Evolutionary conservation across 768 basidiomycete species (phyloP), one percentile per base, ranked within the genome.

Genomic region (Hebeloma cylindrosporum): DNA sequence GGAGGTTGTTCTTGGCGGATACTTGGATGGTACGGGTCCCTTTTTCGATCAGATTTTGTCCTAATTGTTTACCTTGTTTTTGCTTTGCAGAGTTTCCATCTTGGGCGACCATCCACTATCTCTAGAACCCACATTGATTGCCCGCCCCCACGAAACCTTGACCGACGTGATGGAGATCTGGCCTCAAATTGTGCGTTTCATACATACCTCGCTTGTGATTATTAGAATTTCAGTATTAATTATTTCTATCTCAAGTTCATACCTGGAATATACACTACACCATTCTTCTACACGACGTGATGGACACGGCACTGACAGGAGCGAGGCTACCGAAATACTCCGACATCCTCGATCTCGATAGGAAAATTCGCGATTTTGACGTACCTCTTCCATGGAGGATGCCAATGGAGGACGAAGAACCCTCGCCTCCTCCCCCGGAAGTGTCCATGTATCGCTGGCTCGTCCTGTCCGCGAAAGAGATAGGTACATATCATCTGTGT

Each of bases 1-100:
- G 85, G 83, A 77, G 82, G 36, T 59, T 87, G n/a, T 86, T 83
- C 54, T 52, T 68, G 18, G 58, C 77, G 21, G 86, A 88, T 53
- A 80, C 81, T 0, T 79, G 77, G 72, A 62, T 76, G 28, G 86
- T 88, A 53, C 35, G n/a, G n/a, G 65, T 51, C 22, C 11, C 42
- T 20, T 35, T 25, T 21, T 8, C 8, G 8, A 17, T 30, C 34
- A 40, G 16, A 9, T 16, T 40, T 11, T 16, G 21, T 10, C 18
- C 10, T 17, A 33, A 14, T 44, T 49, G 7, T 32, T 20, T 13
- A 16, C 16, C 6, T 18, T 40, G 2, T 39, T 27, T 23, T 38
- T 31, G 21, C 21, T 30, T 40, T 30, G 3, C 20, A 87, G 84
- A 83, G 81, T 50, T 80, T 83, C 50, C 69, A 70, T 23, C 72